Conservation (phyloP, 345 rosid species). For the Limnanthes douglasii region DNA sequence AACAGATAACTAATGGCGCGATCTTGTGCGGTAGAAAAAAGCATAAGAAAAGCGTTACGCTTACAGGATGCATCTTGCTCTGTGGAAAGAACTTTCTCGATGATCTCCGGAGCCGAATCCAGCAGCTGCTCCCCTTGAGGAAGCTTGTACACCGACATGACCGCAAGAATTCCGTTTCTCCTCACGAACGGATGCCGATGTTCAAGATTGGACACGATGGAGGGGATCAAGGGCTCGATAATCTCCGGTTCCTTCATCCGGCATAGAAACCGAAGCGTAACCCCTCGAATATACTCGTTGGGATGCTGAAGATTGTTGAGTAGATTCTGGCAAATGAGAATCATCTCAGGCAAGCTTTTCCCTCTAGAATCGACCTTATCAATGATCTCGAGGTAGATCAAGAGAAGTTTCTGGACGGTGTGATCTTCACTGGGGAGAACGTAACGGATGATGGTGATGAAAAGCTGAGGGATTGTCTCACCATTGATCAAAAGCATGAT, state of each 20-base stretch:
- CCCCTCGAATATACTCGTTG: conserved; percentile 90
- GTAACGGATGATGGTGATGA: conserved; percentile 86
- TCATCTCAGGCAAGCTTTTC: conserved; percentile 84
- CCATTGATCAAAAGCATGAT: conserved; percentile 85
- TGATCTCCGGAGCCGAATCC: conserved; percentile 56
- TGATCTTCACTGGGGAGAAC: conserved; percentile 91
- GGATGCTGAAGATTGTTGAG: conserved; percentile 96
- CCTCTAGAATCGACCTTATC: conserved; percentile 78
- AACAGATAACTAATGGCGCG: conserved; percentile 43
- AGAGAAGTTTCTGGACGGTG: conserved; percentile 78
- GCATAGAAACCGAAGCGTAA: conserved; percentile 55
- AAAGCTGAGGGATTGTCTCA: conserved; percentile 84
- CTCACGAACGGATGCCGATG: conserved; percentile 50
- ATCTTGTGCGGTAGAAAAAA: conserved; percentile 46
- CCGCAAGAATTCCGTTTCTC: conserved; percentile 52
- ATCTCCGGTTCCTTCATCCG: conserved; percentile 50
- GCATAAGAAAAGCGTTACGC: conserved; percentile 66
- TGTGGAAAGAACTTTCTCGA: conserved; percentile 39
- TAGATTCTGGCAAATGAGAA: conserved; percentile 81
- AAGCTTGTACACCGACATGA: conserved; percentile 59
- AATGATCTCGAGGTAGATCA: conserved; percentile 75
- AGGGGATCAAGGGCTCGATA: conserved; percentile 38
- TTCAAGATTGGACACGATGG: conserved; percentile 51
- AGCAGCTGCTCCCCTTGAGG: conserved; percentile 65
- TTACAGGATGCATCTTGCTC: conserved; percentile 59